A percentile compares a stretch with the other conserved stretches of the same genome.
These are phyloP conservation scores for Scutellaria galericulata DNA, from an alignment of 257 asterid species.

Conservation along the genomic window DNA sequence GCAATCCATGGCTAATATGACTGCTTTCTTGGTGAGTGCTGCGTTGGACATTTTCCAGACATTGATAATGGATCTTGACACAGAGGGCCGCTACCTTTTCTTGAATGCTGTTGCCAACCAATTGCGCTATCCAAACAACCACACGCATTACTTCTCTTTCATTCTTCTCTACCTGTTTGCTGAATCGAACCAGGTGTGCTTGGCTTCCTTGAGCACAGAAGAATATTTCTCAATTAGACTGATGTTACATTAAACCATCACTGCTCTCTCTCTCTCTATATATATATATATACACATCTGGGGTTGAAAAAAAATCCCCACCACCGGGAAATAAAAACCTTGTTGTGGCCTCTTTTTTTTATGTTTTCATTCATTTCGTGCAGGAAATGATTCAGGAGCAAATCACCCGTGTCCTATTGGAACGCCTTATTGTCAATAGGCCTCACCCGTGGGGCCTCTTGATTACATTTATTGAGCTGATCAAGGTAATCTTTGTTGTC, in stretches of 20 bases:
- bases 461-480: constrained; percentile 82
- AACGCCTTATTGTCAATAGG: constrained; percentile 81
- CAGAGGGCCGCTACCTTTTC: constrained; percentile 96
- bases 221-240: neutral
- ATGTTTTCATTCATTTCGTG: constrained; percentile 25
- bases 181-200: constrained; percentile 77
- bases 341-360: neutral
- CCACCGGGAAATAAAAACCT: neutral
- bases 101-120: constrained; percentile 95
- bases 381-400: constrained; percentile 97
- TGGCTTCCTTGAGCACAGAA: neutral
- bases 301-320: too few species aligned
- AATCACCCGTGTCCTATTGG: constrained; percentile 86
- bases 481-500: constrained; percentile 59
- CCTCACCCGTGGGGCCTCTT: constrained; percentile 99
- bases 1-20: constrained; percentile 72
- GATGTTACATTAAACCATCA: neutral
- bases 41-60: constrained; percentile 89
- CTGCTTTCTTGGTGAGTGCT: constrained; percentile 72
- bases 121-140: constrained; percentile 94
- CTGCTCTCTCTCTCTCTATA: neutral
- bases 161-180: constrained; percentile 81
- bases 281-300: too few species aligned
- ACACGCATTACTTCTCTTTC: constrained; percentile 95
- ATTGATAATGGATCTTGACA: constrained; percentile 79